phyloP scores from a whole-genome alignment of 2,329 filamentous ascomycete genomes.

The Gaeumannomyces tritici region DNA sequence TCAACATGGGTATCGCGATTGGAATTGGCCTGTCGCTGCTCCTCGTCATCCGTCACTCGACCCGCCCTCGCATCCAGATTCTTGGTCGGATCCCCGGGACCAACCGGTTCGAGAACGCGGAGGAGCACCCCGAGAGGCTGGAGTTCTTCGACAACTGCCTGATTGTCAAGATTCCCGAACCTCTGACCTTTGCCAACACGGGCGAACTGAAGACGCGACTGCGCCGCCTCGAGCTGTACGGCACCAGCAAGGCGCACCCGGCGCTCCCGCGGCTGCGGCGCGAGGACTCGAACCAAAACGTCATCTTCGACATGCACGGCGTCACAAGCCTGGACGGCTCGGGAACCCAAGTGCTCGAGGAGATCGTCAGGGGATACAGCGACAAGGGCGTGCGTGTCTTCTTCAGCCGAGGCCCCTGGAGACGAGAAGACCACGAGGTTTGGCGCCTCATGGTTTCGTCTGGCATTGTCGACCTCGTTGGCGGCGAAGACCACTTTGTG shows the following conservation, averaged over 20 bases:
- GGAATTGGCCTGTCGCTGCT: slow-evolving; percentile 87
- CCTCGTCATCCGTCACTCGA: slow-evolving; percentile 82
- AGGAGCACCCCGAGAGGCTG: slow-evolving; percentile 58
- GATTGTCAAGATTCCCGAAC: slow-evolving; percentile 96
- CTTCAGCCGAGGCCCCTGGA: slow-evolving; percentile 50
- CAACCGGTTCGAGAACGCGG: slow-evolving; percentile 78
- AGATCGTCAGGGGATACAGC: slow-evolving; percentile 79
- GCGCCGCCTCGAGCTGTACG: slow-evolving; percentile 77
- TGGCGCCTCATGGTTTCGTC: slow-evolving; percentile 66
- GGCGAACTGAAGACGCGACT: slow-evolving; percentile 81
- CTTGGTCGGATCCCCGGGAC: slow-evolving; percentile 81
- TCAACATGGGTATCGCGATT: slow-evolving; percentile 86
- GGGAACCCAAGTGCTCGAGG: slow-evolving; percentile 79
- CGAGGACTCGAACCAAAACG: slow-evolving; percentile 76
- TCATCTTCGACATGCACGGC: slow-evolving; percentile 97
- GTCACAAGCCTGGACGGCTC: slow-evolving; percentile 91
- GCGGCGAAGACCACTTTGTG: slow-evolving; percentile 71
- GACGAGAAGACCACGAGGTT: slow-evolving; percentile 39
- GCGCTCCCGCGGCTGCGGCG: slow-evolving; percentile 71
- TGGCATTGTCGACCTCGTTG: slow-evolving; percentile 77
- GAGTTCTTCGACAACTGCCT: slow-evolving; percentile 89
- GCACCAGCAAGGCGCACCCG: slow-evolving; percentile 76
- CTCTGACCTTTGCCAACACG: slow-evolving; percentile 93
- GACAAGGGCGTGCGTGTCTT: slow-evolving; percentile 68
- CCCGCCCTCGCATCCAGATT: slow-evolving; percentile 90